Evolutionary conservation across 805 yeast species (phyloP), one percentile per base, ranked within the genome.

Genomic region (Yarrowia sp.): DNA sequence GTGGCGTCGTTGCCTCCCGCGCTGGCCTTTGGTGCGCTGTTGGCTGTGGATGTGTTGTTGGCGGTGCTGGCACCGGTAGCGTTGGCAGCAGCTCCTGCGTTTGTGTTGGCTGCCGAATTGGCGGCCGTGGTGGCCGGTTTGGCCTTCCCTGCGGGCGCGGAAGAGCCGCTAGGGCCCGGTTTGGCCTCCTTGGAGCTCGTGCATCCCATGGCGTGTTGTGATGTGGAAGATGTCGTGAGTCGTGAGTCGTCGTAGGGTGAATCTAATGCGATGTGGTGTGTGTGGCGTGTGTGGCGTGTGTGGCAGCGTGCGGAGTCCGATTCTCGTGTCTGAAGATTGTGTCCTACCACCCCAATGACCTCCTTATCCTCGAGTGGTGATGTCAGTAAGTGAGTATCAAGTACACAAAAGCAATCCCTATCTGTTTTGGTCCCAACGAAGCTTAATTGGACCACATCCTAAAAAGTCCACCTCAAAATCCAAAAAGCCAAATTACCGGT

Each of bases 401-500:
- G 58, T 53, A 10, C 45, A 53, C 59, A 53, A 22, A 40, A 53
- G 59, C 59, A 53, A 43, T 41, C 64, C 32, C 49, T 56, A 56
- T 42, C 64, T 41, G 64, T 56, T 56, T 56, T 56, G 49, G 48
- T 56, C 64, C 64, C 64, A 56, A 56, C 64, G 16, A 26, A 56
- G 64, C 64, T 56, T 56, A 56, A 40, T 56, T 42, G 49, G 38
- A 11, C 35, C 59, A 52, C 36, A 8, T 22, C 35, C 58, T 40
- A 40, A 53, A 52, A 52, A 52, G 58, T 16, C 43, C 58, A 36
- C 32, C 58, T 16, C 16, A 16, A 52, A 52, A 38, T 11, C 8
- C 16, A 10, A 35, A 52, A 52, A 52, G 22, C 16, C 58, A 36
- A 52, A 50, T 36, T 16, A 19, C 19, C 19, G 19, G 19, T 19